Base-by-base conservation (phyloP, 73 alveolate genomes). In the Blepharisma japonicum region DNA sequence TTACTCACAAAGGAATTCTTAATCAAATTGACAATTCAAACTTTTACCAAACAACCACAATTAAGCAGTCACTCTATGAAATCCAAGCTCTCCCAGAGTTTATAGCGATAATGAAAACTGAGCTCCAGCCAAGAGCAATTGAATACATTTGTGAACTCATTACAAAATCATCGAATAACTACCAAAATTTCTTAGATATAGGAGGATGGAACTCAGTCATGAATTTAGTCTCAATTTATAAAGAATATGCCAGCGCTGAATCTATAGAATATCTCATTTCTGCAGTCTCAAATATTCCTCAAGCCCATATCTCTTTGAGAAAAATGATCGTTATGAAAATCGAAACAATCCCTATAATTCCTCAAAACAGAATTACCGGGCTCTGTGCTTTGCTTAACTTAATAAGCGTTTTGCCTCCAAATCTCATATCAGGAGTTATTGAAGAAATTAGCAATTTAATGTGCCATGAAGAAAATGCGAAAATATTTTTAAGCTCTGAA, bases 291-390 rank as follows among this genome's bases (percentile, higher is more conserved):
- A 61, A 61, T 25, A 5, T 14, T n/a, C 18, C 74, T 14, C 14
- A 25, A 9, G 14, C 23, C 4, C 74, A 61, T 61, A 8, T 9
- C 0, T 14, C 14, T 14, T 39, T 61, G 14, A 61, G 23, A 39
- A 61, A 61, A 61, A 61, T 61, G 74, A n/a, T 61, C 5, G 74
- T 61, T 20, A 25, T 61, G n/a, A 61, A 61, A 61, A 25, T 39
- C 23, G 74, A 61, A 39, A 20, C 14, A 20, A 61, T 61, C 46
- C 74, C 74, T 1, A 3, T 25, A 1, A 8, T 61, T 2, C 46
- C 74, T 14, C 39, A 14, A 14, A 39, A 61, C 18, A n/a, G 74
- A 25, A 14, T 61, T 61, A 48, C 5, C 18, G 74, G 74, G 14
- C 5, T 61, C 5, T 61, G 49, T 61, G 74, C 23, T 14, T 8